Percentiles rank a stretch among this genome's conserved stretches.
Conservation (phyloP, 1,139 yeast genomes). For the Suhomyces maxii region DNA sequence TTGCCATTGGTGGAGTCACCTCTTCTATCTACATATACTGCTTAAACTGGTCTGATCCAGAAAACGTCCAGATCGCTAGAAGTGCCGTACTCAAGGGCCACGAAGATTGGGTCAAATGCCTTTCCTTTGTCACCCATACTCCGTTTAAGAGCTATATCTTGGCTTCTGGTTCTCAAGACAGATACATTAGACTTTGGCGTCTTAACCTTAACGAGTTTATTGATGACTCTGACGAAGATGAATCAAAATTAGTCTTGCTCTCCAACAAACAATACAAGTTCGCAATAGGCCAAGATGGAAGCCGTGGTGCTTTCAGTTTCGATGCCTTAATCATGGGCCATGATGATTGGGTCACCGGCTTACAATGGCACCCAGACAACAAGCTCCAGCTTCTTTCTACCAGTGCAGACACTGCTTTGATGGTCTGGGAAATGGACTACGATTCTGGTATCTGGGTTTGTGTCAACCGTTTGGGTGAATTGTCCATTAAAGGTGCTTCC, state of each 20-base stretch:
- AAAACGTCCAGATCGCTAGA: slow-evolving; percentile 26
- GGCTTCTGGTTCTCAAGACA: slow-evolving; percentile 88
- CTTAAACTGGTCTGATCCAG: slow-evolving; percentile 24
- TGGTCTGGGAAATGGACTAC: slow-evolving; percentile 93
- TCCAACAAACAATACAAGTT: slow-evolving; percentile 69
- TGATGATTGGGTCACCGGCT: slow-evolving; percentile 93
- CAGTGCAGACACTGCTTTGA: slow-evolving; percentile 90
- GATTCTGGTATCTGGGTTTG: slow-evolving; percentile 92
- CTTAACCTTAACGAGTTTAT: slow-evolving; percentile 57
- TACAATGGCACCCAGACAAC: slow-evolving; percentile 72
- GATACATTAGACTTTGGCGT: slow-evolving; percentile 87
- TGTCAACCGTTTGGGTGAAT: slow-evolving; percentile 78
- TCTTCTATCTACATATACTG: slow-evolving; percentile 57
- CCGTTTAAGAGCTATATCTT: slow-evolving; percentile 55
- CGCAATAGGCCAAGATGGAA: slow-evolving; percentile 25
- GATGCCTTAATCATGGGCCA: slow-evolving; percentile 97
- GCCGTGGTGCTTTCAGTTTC: slow-evolving; percentile 62
- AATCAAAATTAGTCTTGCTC: slow-evolving; percentile 51
- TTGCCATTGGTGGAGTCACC: slow-evolving; percentile 85
- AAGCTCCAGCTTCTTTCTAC: slow-evolving; percentile 71
- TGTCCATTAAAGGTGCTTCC: slow-evolving; percentile 93
- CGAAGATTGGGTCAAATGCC: slow-evolving; percentile 88
- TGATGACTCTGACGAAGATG: slow-evolving; percentile 59
- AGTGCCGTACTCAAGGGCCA: slow-evolving; percentile 74
- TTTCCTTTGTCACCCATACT: slow-evolving; percentile 56